Base-by-base conservation (phyloP, 805 yeast species). In the Suhomyces kilbournensis region DNA sequence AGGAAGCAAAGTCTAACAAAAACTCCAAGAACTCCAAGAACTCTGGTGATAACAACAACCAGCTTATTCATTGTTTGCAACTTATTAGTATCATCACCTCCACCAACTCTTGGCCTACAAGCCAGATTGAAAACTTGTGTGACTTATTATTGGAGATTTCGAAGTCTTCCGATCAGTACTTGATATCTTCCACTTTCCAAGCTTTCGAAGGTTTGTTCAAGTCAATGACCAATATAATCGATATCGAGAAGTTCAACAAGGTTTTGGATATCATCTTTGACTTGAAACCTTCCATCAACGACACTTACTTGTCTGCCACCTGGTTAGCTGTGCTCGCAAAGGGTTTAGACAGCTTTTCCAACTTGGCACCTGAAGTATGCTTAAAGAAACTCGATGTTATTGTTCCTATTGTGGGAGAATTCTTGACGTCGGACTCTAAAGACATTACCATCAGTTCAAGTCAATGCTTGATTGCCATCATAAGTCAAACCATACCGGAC, bases 291-390 rank as follows among this genome's bases (percentile, higher is more conserved):
- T 78, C 96, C 1, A 66, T 81, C 20, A 87, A 85, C 60, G 98
- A 94, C 64, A 77, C 86, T 28, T 92, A 90, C 66, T 78, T 94
- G 58, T 90, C 93, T 2, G 97, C 96, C 12, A 82, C 97, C 10
- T 94, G 99, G 99, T 79, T 91, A 42, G 97, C 97, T 1, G 96
- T 92, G 19, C 81, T 93, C 44, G 94, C 97, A 7, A 91, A 90
- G 62, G 96, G 93, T 46, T 80, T 72, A 54, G 76, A 71, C 60
- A 62, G 71, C 47, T 75, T 65, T 59, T 64, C 75, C 25, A 48
- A 52, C 26, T 65, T 74, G 54, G 65, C 71, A 48, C 71, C 75
- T 1, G 60, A 61, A 15, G 70, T 75, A 40, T 83, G 88, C 50
- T 65, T 91, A 32, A 59, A 69, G 28, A 82, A 80, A 57, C 63